Conservation (phyloP, 179 eudicot species). For the Drosera spatulata region DNA sequence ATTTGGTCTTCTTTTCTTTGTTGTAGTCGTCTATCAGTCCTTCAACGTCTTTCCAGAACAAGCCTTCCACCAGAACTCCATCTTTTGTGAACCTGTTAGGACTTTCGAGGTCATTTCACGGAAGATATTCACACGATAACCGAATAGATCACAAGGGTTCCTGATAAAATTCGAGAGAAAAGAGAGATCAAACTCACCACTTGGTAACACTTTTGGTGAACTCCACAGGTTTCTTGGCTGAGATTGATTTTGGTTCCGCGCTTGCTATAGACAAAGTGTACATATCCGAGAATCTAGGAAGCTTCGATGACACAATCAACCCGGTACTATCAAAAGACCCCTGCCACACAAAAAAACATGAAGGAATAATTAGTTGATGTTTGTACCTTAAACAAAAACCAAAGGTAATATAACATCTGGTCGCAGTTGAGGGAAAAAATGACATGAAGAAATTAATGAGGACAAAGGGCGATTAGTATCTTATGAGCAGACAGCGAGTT, state of each 20-base stretch:
- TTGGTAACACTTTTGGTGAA: conserved; percentile 51
- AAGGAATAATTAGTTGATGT: neutral
- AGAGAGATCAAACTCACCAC: conserved; percentile 26
- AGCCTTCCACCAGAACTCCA: conserved; percentile 90
- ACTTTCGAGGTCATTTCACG: neutral
- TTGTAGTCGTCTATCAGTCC: conserved; percentile 54
- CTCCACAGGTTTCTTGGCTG: conserved; percentile 55
- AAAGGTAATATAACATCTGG: too few relatives aligned
- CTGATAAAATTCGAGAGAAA: neutral
- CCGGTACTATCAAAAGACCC: conserved; percentile 51
- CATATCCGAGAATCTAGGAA: conserved; percentile 60
- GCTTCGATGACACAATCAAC: conserved; percentile 48
- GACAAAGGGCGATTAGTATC: too few relatives aligned
- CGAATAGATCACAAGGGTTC: too few relatives aligned
- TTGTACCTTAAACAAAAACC: neutral
- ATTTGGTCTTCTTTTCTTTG: conserved; percentile 83
- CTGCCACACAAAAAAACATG: conserved; percentile 15
- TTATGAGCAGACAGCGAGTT: too few relatives aligned
- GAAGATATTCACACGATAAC: neutral
- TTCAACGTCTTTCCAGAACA: conserved; percentile 88
- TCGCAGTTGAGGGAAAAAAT: too few relatives aligned
- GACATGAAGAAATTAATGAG: too few relatives aligned
- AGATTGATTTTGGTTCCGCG: conserved; percentile 54
- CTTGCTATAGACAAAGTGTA: conserved; percentile 52
- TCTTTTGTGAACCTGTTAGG: conserved; percentile 80